phyloP scores from a whole-genome alignment of 2,329 filamentous ascomycete species.

The Aspergillus persii region DNA sequence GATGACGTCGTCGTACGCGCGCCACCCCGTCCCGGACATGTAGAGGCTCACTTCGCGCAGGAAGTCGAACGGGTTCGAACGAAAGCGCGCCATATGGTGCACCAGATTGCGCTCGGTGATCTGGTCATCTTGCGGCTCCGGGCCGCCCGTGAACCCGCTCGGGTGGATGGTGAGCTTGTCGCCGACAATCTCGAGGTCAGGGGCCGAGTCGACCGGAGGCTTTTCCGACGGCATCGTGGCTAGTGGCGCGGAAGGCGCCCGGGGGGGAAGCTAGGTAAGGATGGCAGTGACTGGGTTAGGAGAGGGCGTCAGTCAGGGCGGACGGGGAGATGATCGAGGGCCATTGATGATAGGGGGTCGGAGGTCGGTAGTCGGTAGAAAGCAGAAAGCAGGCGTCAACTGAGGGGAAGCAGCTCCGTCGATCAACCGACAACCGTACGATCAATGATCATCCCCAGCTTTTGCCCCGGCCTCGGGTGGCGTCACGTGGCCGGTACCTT shows the following conservation, averaged over 20 bases:
- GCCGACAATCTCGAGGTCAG: slow-evolving; percentile 75
- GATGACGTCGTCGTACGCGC: slow-evolving; percentile 84
- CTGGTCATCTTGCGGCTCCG: slow-evolving; percentile 42
- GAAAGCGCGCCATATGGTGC: slow-evolving; percentile 82
- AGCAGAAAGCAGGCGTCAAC: background rate
- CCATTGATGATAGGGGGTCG: slow-evolving; percentile 3
- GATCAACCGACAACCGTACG: slow-evolving; percentile 19
- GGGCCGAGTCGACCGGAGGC: slow-evolving; percentile 52
- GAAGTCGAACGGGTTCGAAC: slow-evolving; percentile 71
- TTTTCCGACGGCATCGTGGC: slow-evolving; percentile 33
- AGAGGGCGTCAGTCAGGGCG: slow-evolving; percentile 1
- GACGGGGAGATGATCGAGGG: background rate
- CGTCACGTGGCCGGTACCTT: slow-evolving; percentile 5
- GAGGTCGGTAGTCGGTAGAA: background rate
- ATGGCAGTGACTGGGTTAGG: background rate
- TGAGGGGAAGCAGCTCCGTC: background rate
- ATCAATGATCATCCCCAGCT: slow-evolving; percentile 24
- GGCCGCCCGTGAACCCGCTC: slow-evolving; percentile 55
- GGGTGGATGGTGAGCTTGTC: slow-evolving; percentile 73
- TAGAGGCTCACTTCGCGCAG: slow-evolving; percentile 91
- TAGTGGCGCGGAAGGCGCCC: background rate
- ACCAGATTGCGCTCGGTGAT: slow-evolving; percentile 50
- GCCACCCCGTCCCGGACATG: slow-evolving; percentile 91
- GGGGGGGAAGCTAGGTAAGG: background rate
- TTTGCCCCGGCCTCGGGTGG: slow-evolving; percentile 31